These are phyloP conservation scores for Corylus avellana DNA, from an alignment of 306 rosid genomes.

Conservation along the genomic window DNA sequence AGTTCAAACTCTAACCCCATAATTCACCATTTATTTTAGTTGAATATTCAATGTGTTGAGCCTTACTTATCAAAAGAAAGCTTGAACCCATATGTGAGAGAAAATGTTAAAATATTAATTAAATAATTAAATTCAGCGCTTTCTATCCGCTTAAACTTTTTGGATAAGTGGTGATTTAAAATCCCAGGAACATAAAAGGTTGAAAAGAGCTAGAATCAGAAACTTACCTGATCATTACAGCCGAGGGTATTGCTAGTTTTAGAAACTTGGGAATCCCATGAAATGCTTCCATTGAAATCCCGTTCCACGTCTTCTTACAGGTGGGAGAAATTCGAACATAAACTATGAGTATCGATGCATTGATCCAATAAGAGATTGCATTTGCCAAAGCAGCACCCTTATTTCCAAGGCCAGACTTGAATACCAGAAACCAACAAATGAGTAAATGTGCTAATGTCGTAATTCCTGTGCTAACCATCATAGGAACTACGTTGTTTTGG, in stretches of 20 bases:
- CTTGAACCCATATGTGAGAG: no score
- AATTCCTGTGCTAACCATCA: slow-evolving; percentile 30
- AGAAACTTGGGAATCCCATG: slow-evolving; percentile 34
- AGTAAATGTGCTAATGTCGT: slow-evolving; percentile 27
- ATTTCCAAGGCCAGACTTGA: slow-evolving; percentile 40
- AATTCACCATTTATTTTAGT: no score
- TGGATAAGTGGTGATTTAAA: background rate
- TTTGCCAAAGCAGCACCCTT: slow-evolving; percentile 46
- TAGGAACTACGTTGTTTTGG: slow-evolving; percentile 39
- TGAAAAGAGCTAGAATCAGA: background rate
- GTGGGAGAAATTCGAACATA: slow-evolving; percentile 43
- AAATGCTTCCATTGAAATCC: slow-evolving; percentile 45
- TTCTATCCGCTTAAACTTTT: no score
- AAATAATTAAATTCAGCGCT: no score
- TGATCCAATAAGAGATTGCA: slow-evolving; percentile 39
- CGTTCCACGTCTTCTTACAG: slow-evolving; percentile 43
- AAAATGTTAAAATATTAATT: no score
- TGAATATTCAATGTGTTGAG: no score
- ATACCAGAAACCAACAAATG: slow-evolving; percentile 39
- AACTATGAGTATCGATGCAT: slow-evolving; percentile 32
- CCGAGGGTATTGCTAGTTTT: slow-evolving; percentile 43
- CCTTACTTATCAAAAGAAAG: no score
- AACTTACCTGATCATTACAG: slow-evolving; percentile 39
- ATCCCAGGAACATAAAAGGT: background rate
- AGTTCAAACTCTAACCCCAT: no score